A percentile compares a stretch with the other conserved stretches of the same genome.
Evolutionary conservation across 768 basidiomycete genomes (phyloP).

Genomic region (Russula abietina): DNA sequence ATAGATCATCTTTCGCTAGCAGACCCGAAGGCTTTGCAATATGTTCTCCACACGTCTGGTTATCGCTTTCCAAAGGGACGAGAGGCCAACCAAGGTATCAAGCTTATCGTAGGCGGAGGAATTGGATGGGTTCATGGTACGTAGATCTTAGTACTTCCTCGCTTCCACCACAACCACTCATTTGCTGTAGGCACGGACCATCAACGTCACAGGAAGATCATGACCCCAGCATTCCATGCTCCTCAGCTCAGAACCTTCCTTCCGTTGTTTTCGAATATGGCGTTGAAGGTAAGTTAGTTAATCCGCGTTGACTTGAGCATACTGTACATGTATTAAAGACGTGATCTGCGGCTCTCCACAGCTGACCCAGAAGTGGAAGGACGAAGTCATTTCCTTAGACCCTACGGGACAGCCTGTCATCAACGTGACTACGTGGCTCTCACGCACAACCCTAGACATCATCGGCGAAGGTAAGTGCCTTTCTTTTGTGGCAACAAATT

Average conservation of each 20-base stretch:
- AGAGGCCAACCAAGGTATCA: conserved; percentile 11
- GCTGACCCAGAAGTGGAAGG: conserved; percentile 30
- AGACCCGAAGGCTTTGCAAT: conserved; percentile 28
- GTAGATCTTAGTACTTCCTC: not conserved
- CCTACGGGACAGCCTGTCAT: conserved; percentile 15
- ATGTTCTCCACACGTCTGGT: conserved; percentile 30
- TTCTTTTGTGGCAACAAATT: not conserved
- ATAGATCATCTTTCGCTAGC: not conserved
- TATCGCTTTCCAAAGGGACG: conserved; percentile 27
- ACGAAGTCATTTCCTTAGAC: conserved; percentile 18
- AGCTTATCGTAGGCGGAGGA: conserved; percentile 25
- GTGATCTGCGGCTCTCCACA: conserved; percentile 7
- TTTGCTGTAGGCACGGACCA: conserved; percentile 25
- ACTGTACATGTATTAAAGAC: not conserved
- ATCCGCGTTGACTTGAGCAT: not conserved
- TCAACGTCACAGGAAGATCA: conserved; percentile 28
- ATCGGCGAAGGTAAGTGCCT: conserved; percentile 28
- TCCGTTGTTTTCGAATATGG: conserved; percentile 26
- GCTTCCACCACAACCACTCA: not conserved
- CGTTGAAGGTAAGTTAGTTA: conserved; percentile 14
- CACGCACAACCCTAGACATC: conserved; percentile 28
- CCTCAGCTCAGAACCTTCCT: conserved; percentile 28
- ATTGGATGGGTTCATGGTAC: conserved; percentile 26
- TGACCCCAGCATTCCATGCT: conserved; percentile 31
- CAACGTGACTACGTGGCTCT: conserved; percentile 27